Base-by-base conservation (phyloP, 257 asterid genomes). In the Nicotiana paniculata region DNA sequence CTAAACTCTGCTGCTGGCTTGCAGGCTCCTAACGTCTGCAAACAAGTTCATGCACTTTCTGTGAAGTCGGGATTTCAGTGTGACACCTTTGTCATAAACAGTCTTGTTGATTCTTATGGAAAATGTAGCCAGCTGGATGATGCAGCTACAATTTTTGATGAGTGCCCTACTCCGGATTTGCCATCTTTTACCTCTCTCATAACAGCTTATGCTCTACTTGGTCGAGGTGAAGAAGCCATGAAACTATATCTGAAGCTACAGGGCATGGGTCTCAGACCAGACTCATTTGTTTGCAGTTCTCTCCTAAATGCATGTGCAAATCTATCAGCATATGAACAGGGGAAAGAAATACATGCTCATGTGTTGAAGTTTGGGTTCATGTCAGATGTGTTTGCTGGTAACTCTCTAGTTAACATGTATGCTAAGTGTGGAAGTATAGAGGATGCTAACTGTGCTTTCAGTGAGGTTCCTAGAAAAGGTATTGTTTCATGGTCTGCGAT, bases 351-450 rank as follows among this genome's bases (percentile, higher is more conserved):
- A 15, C 82, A 80, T 13, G 82, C 51, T 64, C 82, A 80, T 17
- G 72, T 80, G 37, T 62, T 80, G 82, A 80, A 80, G 57, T 28
- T 33, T 15, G 82, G 82, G 61, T 80, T 80, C 57, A 64, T 39
- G 26, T 64, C 48, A 9, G 82, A 80, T 43, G 54, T 65, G 55
- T 80, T 80, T 80, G 82, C 82, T 12, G 77, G 82, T 35, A 80
- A 80, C 46, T 80, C 82, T 37, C 75, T 80, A 21, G 82, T 80
- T 21, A 80, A 80, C 76, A 80, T 80, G 82, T 80, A 80, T 24
- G 82, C 82, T 2, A 80, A 80, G 30, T 80, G 63, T 46, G 82
- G 82, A 10, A 61, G 76, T 48, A 80, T 80, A 61, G 82, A 80
- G 32, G 82, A 80, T 48, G 82, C 82, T 10, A 55, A 24, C 24